Evolutionary conservation across 2,329 filamentous ascomycete genomes (phyloP).

Genomic region (Tothia fuscella): DNA sequence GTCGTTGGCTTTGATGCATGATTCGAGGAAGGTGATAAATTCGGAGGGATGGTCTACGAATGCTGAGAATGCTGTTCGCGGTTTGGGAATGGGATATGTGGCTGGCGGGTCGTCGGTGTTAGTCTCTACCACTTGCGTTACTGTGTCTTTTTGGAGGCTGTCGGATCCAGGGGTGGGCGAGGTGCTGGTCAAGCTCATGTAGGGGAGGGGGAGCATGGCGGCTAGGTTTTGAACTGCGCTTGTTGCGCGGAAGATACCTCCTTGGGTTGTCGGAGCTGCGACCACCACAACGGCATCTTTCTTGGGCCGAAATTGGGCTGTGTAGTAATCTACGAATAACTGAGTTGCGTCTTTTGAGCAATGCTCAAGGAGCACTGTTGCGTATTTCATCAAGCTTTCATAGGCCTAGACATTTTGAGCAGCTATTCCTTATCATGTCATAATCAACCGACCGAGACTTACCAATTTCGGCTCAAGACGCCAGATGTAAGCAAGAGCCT

Average conservation of each 20-base stretch:
- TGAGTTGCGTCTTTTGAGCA: constrained; percentile 72
- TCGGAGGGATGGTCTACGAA: constrained; percentile 91
- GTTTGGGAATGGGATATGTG: constrained; percentile 68
- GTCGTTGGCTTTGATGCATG: constrained; percentile 60
- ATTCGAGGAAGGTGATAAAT: constrained; percentile 87
- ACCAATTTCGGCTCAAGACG: constrained; percentile 67
- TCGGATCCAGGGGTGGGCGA: constrained; percentile 26
- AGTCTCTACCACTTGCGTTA: constrained; percentile 39
- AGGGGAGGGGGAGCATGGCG: constrained; percentile 71
- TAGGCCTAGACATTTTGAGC: constrained; percentile 68
- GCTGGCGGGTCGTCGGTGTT: constrained; percentile 38
- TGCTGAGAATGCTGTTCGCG: constrained; percentile 82
- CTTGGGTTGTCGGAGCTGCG: constrained; percentile 24
- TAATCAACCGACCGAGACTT: constrained; percentile 22
- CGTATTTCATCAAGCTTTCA: constrained; percentile 86
- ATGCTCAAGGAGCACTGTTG: constrained; percentile 77
- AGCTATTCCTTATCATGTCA: not conserved
- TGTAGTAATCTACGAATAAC: constrained; percentile 92
- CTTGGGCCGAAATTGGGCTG: constrained; percentile 65
- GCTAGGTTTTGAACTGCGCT: constrained; percentile 78
- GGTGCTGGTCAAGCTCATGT: constrained; percentile 58
- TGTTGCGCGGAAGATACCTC: constrained; percentile 39
- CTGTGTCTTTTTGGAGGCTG: constrained; percentile 24
- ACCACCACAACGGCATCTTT: constrained; percentile 46
- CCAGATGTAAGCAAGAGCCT: constrained; percentile 87